phyloP scores from a whole-genome alignment of 2,329 filamentous ascomycete species.

The Aureobasidium melanogenum region DNA sequence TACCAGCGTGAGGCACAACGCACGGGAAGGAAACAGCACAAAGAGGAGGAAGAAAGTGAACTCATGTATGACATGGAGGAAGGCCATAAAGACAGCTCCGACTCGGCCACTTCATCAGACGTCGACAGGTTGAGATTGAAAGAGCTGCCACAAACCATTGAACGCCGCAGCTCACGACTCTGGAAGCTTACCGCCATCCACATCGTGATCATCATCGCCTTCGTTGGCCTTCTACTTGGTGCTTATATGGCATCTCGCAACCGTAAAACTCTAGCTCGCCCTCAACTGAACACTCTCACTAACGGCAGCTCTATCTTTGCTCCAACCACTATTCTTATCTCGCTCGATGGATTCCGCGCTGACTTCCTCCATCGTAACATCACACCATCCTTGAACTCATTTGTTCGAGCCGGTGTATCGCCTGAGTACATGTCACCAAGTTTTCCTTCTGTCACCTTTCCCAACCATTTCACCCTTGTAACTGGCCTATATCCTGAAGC shows the following conservation, averaged over 20 bases:
- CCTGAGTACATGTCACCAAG: conserved; percentile 88
- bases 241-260: conserved; percentile 47
- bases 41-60: conserved; percentile 55
- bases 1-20: conserved; percentile 20
- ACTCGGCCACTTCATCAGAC: conserved; percentile 33
- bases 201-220: conserved; percentile 41
- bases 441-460: conserved; percentile 94
- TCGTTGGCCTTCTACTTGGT: conserved; percentile 46
- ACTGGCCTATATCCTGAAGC: conserved; percentile 88
- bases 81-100: conserved; percentile 59
- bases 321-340: conserved; percentile 88
- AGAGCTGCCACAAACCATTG: conserved; percentile 40
- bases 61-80: conserved; percentile 90
- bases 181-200: conserved; percentile 34
- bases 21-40: conserved; percentile 31
- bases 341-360: conserved; percentile 89
- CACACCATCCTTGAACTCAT: conserved; percentile 70
- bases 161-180: conserved; percentile 27
- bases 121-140: conserved; percentile 44
- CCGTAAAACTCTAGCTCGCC: conserved; percentile 13
- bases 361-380: conserved; percentile 80
- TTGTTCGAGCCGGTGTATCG: conserved; percentile 76
- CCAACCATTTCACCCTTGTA: conserved; percentile 84
- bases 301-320: conserved; percentile 87
- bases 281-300: conserved; percentile 30